A percentile compares a stretch with the other conserved stretches of the same genome.
Evolutionary conservation across 208 protist genomes (phyloP).

Genomic region (Endotrypanum monterogeii): DNA sequence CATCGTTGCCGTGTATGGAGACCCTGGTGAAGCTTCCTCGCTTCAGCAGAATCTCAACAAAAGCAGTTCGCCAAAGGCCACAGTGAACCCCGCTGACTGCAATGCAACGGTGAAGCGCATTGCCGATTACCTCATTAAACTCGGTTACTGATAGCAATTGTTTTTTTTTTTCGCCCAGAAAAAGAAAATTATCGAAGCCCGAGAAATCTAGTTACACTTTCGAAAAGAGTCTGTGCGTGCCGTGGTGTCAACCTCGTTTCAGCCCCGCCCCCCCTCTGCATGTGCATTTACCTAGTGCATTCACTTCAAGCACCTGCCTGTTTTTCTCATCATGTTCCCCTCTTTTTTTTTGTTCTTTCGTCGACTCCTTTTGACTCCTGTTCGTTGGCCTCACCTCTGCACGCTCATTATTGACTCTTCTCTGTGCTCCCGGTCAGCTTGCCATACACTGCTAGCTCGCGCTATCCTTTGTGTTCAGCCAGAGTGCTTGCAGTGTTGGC

Average conservation of each 20-base stretch:
- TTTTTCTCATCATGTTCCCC: neutral
- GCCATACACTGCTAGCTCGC: neutral
- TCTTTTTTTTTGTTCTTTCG: neutral
- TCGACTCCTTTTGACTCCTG: neutral
- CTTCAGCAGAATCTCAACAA: conserved; percentile 60
- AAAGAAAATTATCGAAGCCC: conserved; percentile 7
- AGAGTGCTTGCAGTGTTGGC: neutral
- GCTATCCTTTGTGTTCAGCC: too few relatives aligned
- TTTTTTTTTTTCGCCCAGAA: too few relatives aligned
- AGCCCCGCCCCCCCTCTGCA: neutral
- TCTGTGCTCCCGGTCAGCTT: neutral
- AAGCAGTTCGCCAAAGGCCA: conserved; percentile 34
- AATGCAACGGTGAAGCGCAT: conserved; percentile 86
- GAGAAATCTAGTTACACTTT: neutral
- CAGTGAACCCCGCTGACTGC: conserved; percentile 86
- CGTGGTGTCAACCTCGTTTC: neutral
- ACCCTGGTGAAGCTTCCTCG: conserved; percentile 62
- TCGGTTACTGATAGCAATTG: conserved; percentile 77
- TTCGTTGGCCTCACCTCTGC: neutral
- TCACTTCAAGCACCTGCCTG: neutral
- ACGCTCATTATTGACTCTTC: neutral
- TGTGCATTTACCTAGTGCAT: neutral
- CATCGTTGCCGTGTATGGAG: conserved; percentile 85
- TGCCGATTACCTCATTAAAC: conserved; percentile 85
- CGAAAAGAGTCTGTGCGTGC: neutral